A percentile compares a stretch with the other conserved stretches of the same genome.
Evolutionary conservation across 116 monocot genomes (phyloP).

Genomic region (Iris pallida): DNA sequence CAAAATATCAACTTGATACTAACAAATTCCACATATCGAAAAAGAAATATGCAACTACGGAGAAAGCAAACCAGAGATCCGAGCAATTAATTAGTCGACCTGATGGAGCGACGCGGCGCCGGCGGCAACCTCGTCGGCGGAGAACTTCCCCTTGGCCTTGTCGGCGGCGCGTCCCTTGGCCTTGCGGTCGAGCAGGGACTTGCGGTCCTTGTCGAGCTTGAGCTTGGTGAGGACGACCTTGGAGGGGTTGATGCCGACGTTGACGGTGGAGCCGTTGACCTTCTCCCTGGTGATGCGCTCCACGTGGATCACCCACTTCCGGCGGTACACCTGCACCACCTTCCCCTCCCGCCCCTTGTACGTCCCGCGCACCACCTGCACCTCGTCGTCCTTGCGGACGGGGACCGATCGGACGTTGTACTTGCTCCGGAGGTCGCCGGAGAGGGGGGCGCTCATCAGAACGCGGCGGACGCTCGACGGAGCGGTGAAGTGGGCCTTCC

Average conservation of each 20-base stretch:
- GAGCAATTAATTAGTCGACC: slow-evolving; percentile 31
- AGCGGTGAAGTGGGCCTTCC: slow-evolving; percentile 46
- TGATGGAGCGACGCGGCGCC: slow-evolving; percentile 43
- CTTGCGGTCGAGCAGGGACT: slow-evolving; percentile 67
- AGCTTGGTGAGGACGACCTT: slow-evolving; percentile 72
- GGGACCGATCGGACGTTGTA: slow-evolving; percentile 72
- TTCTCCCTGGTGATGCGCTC: slow-evolving; percentile 72
- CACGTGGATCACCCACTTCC: slow-evolving; percentile 72
- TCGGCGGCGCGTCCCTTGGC: slow-evolving; percentile 49
- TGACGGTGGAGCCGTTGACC: slow-evolving; percentile 70
- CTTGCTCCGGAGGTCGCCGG: slow-evolving; percentile 58
- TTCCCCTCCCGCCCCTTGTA: slow-evolving; percentile 76
- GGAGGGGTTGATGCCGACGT: slow-evolving; percentile 64
- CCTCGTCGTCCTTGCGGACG: slow-evolving; percentile 74
- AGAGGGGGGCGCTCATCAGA: slow-evolving; percentile 68
- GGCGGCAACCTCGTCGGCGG: slow-evolving; percentile 59
- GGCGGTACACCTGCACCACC: slow-evolving; percentile 70
- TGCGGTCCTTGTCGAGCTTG: slow-evolving; percentile 76
- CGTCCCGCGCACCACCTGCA: slow-evolving; percentile 58
- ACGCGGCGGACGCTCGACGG: slow-evolving; percentile 65
- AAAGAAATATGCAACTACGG: no score
- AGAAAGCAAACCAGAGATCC: neutral
- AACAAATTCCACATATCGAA: no score
- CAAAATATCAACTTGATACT: no score
- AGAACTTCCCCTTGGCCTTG: slow-evolving; percentile 76